Base-by-base conservation (phyloP, 1,284 basidiomycete genomes). In the Fomitopsis pinicola region DNA sequence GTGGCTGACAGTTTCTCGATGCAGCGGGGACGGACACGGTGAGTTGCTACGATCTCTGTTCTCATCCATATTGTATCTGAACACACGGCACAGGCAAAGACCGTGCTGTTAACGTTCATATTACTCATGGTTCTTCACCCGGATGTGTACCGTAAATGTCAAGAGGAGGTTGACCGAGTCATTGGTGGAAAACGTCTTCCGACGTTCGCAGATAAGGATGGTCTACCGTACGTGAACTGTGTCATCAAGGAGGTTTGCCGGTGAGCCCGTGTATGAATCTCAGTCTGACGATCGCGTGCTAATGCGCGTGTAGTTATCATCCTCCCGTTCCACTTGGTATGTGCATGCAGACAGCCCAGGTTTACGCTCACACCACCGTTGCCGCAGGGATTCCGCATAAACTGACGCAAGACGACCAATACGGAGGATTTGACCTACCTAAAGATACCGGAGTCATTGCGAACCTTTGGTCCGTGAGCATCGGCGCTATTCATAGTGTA, bases 181-280 rank as follows among this genome's bases (percentile, higher is more conserved):
- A 58, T 70, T n/a, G 71, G 72, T n/a, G 45, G 55, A 14, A 42
- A 58, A 53, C 63, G 74, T 17, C 60, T 76, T 4, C 76, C 76
- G 1, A 69, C 67, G n/a, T 70, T 76, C 45, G 68, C 67, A 10
- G 76, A 78, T 60, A 59, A 69, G 26, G 59, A 65, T 26, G 57
- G 54, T 4, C 60, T 77, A 53, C 73, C 74, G 1, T 77, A 73
- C 62, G 62, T 76, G 40, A 63, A 69, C 38, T 72, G 71, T 1
- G 59, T 74, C 3, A 64, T 76, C 3, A 65, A 70, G 52, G 77
- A 78, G 61, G 69, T 72, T 12, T 59, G 74, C 42, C 67, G 75
- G 10, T 77, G 74, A 74, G 66, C 7, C 3, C 19, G 6, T 42
- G 15, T n/a, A 9, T 9, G 26, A 26, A 6, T 26, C 3, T 17